A percentile compares a stretch with the other conserved stretches of the same genome.
Evolutionary conservation across 2,329 filamentous ascomycete genomes (phyloP).

Genomic region (Colletotrichum chrysophilum): DNA sequence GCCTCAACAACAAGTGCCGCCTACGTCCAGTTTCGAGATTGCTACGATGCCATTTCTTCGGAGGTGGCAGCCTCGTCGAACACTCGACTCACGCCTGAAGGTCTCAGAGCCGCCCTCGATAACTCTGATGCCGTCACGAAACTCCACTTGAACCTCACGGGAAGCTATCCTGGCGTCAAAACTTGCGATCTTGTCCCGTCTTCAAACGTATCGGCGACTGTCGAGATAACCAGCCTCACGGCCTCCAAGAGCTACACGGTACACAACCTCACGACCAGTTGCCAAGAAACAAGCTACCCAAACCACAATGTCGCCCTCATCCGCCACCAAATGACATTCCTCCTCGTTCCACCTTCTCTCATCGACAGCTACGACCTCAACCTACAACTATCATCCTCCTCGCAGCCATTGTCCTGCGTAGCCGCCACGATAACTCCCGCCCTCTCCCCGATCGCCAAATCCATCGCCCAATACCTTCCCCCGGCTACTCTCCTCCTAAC

Average conservation of each 20-base stretch:
- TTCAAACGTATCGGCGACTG: neutral
- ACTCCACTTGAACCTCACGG: neutral
- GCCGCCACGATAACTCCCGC: neutral
- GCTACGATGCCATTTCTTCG: neutral
- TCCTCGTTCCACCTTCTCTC: neutral
- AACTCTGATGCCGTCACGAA: neutral
- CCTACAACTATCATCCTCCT: neutral
- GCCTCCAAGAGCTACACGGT: neutral
- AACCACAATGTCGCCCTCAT: neutral
- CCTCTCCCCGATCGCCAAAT: neutral
- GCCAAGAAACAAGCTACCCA: neutral
- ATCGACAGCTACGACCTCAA: neutral
- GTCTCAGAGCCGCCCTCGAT: neutral
- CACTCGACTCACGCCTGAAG: neutral
- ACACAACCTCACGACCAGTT: neutral
- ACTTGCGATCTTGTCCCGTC: fast-evolving
- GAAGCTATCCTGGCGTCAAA: neutral
- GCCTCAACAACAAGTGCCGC: neutral
- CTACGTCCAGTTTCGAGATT: neutral
- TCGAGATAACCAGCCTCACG: neutral
- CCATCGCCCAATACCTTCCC: neutral
- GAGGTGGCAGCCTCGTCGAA: too few species aligned
- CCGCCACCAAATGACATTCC: neutral
- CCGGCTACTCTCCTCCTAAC: neutral
- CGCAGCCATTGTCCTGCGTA: neutral